Base-by-base conservation (phyloP, 805 yeast genomes). In the Yueomyces sp. region DNA sequence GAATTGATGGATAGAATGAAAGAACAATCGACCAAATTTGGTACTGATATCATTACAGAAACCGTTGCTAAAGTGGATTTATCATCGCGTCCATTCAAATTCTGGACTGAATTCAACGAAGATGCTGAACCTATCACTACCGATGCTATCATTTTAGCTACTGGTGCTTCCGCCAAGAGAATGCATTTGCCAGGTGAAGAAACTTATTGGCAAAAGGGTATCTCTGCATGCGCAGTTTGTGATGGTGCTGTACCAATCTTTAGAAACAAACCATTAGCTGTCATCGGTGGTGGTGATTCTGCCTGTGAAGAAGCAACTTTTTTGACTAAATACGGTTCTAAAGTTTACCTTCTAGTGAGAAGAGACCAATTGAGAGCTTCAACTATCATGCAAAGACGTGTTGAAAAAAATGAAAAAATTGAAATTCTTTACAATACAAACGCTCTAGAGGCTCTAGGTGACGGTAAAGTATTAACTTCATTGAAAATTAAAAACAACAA, bases 221-320 rank as follows among this genome's bases (percentile, higher is more conserved):
- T 92, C 53, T 85, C 95, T 54, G 99, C 99, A 19, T 92, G 99
- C 73, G 99, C 99, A 37, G 98, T 92, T 49, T 92, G 99, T 70
- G 99, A 92, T 64, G 99, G 99, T 67, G 99, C 99, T 33, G 94
- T 92, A 41, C 99, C 99, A 55, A 88, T 92, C 56, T 92, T 92
- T 73, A 85, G 97, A 74, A 84, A 92, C 74, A 84, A 87, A 68
- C 97, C 98, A 37, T 76, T 92, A 63, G 97, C 96, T 28, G 99
- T 92, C 45, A 72, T 92, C 53, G 99, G 99, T 47, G 99, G 99
- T 53, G 99, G 99, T 65, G 99, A 92, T 68, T 87, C 96, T 53
- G 99, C 99, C 26, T 94, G 97, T 67, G 99, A 92, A 71, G 99
- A 92, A 71, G 98, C 99, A 32, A 70, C 85, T 52, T 92, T 92